A percentile compares a stretch with the other conserved stretches of the same genome.
These are phyloP conservation scores for Staphylotrichum longicolle DNA, from an alignment of 495 filamentous ascomycete species.

Conservation along the genomic window DNA sequence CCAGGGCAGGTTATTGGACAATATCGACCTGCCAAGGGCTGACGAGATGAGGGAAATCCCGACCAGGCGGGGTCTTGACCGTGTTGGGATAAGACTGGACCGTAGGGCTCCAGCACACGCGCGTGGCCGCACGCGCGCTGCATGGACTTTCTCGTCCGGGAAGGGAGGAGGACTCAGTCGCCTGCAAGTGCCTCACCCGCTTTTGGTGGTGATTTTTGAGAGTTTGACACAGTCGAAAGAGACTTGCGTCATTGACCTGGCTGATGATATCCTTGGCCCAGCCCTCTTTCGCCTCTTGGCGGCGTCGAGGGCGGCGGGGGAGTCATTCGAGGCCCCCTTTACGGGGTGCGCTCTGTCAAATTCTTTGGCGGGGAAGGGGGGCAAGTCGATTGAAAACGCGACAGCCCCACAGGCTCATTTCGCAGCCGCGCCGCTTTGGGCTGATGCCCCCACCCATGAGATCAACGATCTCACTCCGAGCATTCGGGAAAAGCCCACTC, in stretches of 20 bases:
- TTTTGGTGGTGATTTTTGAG: too few relatives aligned
- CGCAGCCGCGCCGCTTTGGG: neutral
- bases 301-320: too few relatives aligned
- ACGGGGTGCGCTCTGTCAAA: neutral
- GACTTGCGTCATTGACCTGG: too few relatives aligned
- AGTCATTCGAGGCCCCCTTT: too few relatives aligned
- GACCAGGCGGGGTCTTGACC: neutral
- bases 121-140: neutral
- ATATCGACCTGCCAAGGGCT: conserved; percentile 6
- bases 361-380: neutral
- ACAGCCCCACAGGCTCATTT: conserved; percentile 16
- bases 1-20: neutral
- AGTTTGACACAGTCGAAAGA: too few relatives aligned
- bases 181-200: too few relatives aligned
- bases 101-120: neutral
- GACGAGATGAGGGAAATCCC: conserved; percentile 1
- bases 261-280: too few relatives aligned
- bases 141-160: neutral
- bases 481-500: neutral
- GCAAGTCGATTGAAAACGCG: neutral
- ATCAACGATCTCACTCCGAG: conserved; percentile 4
- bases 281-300: too few relatives aligned
- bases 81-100: neutral
- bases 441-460: conserved; percentile 3
- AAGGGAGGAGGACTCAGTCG: too few relatives aligned